phyloP scores from a whole-genome alignment of 2,329 filamentous ascomycete species.

The Aspergillus luchuensis region DNA sequence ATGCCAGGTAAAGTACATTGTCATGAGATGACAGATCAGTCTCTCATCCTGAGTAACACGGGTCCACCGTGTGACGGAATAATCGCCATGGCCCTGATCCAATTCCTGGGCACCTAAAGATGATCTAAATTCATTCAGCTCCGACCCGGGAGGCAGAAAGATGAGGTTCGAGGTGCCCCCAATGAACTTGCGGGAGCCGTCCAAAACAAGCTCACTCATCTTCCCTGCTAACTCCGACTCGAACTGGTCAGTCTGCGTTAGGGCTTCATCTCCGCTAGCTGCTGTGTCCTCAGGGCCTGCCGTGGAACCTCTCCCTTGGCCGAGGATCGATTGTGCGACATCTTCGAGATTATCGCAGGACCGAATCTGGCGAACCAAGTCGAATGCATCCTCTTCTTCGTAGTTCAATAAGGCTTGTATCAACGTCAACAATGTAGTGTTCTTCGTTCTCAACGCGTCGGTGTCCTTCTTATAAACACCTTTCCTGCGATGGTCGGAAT shows the following conservation, averaged over 20 bases:
- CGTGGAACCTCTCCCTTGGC: constrained; percentile 53
- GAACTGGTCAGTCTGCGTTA: constrained; percentile 49
- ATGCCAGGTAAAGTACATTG: constrained; percentile 98
- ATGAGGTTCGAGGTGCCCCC: constrained; percentile 94
- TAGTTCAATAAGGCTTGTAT: constrained; percentile 92
- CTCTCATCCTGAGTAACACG: constrained; percentile 76
- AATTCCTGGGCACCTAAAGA: constrained; percentile 49
- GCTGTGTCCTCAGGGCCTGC: constrained; percentile 41
- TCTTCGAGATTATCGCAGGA: constrained; percentile 75
- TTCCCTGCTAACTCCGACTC: constrained; percentile 86
- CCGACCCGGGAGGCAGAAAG: constrained; percentile 63
- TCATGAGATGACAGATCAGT: constrained; percentile 82
- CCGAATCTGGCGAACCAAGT: constrained; percentile 81
- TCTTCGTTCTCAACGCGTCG: constrained; percentile 82
- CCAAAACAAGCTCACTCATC: constrained; percentile 87
- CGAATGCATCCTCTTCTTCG: constrained; percentile 79
- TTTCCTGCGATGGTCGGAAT: constrained; percentile 92
- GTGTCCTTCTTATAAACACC: constrained; percentile 95
- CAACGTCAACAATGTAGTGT: constrained; percentile 86
- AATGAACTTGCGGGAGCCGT: constrained; percentile 86
- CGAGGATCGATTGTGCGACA: constrained; percentile 61
- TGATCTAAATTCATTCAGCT: constrained; percentile 42
- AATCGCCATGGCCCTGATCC: constrained; percentile 55
- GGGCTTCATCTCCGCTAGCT: constrained; percentile 39
- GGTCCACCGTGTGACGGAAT: constrained; percentile 84